Percentiles rank a stretch among this genome's conserved stretches.
These are phyloP conservation scores for Candida methanosorbosa DNA, from an alignment of 805 yeast species.

Conservation along the genomic window DNA sequence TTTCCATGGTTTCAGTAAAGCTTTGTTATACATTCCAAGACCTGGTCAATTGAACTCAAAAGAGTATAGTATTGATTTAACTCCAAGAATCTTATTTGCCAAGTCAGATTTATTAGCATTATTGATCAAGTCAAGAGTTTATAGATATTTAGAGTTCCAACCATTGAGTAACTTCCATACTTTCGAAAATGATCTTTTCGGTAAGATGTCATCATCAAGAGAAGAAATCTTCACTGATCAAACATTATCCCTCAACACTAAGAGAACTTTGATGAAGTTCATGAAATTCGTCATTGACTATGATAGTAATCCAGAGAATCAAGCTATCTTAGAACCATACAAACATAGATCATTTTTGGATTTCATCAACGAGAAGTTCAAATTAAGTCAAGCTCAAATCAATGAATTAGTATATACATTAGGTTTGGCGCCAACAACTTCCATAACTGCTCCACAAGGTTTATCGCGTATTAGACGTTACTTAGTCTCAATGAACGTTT, in stretches of 20 bases:
- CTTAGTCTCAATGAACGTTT: constrained; percentile 76
- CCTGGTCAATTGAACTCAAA: constrained; percentile 47
- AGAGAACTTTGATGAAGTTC: constrained; percentile 84
- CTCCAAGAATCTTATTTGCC: constrained; percentile 84
- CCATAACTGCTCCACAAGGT: constrained; percentile 65
- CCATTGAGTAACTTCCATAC: constrained; percentile 84
- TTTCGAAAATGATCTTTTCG: constrained; percentile 87
- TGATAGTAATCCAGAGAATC: constrained; percentile 44
- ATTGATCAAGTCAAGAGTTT: constrained; percentile 77
- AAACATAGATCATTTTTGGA: constrained; percentile 45
- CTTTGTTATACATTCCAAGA: constrained; percentile 72
- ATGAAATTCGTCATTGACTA: constrained; percentile 77
- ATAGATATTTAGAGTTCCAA: constrained; percentile 87
- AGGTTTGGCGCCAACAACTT: constrained; percentile 61
- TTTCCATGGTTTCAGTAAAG: constrained; percentile 38
- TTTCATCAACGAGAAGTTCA: constrained; percentile 59
- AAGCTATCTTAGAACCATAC: constrained; percentile 39
- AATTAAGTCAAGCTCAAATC: constrained; percentile 63
- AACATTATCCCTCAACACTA: constrained; percentile 61
- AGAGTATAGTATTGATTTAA: constrained; percentile 81
- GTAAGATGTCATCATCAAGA: constrained; percentile 75
- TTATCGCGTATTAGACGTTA: constrained; percentile 77
- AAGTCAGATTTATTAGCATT: constrained; percentile 78
- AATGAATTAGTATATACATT: constrained; percentile 81
- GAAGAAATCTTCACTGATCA: constrained; percentile 93